phyloP scores from a whole-genome alignment of 768 basidiomycete genomes.

The Scleroderma bovista region DNA sequence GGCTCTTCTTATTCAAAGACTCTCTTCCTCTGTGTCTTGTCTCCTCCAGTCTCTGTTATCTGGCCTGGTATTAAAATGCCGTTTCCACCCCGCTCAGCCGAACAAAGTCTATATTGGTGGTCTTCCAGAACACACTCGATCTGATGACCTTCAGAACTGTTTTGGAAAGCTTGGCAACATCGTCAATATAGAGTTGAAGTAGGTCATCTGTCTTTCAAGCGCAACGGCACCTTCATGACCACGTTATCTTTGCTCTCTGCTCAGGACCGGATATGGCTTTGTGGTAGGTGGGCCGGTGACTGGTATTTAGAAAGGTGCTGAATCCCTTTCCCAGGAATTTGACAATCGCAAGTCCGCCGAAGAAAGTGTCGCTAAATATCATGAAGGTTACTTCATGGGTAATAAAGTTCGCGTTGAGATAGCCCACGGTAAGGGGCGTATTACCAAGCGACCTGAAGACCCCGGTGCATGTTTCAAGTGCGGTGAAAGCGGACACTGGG shows the following conservation, averaged over 20 bases:
- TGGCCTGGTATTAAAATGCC: constrained; percentile 52
- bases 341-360: constrained; percentile 76
- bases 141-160: constrained; percentile 80
- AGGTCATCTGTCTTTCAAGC: constrained; percentile 27
- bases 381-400: constrained; percentile 89
- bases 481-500: constrained; percentile 84
- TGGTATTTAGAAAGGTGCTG: constrained; percentile 3
- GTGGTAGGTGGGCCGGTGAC: constrained; percentile 51
- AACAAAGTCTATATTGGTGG: constrained; percentile 93
- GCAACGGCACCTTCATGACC: constrained; percentile 8
- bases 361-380: constrained; percentile 81
- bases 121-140: constrained; percentile 79
- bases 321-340: constrained; percentile 57
- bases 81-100: constrained; percentile 68
- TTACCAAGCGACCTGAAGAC: constrained; percentile 77
- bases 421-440: constrained; percentile 78
- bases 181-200: constrained; percentile 79
- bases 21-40: constrained; percentile 26
- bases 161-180: constrained; percentile 83
- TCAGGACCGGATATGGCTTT: constrained; percentile 82
- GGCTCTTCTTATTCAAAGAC: constrained; percentile 34
- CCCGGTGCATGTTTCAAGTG: constrained; percentile 88
- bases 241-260: constrained; percentile 4
- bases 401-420: constrained; percentile 87
- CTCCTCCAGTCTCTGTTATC: constrained; percentile 39